Evolutionary conservation across 768 basidiomycete species (phyloP).

Genomic region (Phanerochaete sordida): DNA sequence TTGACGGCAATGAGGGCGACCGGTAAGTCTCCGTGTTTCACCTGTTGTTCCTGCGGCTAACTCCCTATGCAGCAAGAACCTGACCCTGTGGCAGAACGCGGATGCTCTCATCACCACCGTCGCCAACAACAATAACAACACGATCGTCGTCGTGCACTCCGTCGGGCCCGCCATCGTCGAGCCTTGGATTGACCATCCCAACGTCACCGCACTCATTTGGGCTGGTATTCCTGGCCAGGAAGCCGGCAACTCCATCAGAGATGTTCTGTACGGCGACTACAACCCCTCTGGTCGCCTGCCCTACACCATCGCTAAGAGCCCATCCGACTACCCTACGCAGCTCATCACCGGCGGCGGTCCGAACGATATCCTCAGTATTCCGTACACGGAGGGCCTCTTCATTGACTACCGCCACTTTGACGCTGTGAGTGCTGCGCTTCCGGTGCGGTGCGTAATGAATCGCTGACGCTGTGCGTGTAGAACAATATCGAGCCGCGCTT

Average conservation of each 20-base stretch:
- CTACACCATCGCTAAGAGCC: constrained; percentile 49
- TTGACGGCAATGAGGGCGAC: constrained; percentile 78
- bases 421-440: constrained; percentile 20
- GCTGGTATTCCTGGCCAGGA: constrained; percentile 46
- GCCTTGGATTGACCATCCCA: constrained; percentile 48
- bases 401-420: constrained; percentile 38
- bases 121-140: constrained; percentile 63
- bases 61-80: constrained; percentile 47
- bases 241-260: constrained; percentile 46
- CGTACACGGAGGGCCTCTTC: constrained; percentile 36
- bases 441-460: background rate
- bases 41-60: background rate
- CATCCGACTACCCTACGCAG: constrained; percentile 40
- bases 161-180: constrained; percentile 36
- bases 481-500: constrained; percentile 74
- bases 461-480: constrained; percentile 25
- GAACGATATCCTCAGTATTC: constrained; percentile 27
- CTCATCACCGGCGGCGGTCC: constrained; percentile 20
- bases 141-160: constrained; percentile 62
- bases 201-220: constrained; percentile 42
- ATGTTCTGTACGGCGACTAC: constrained; percentile 47
- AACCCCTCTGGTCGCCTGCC: constrained; percentile 51
- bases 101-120: constrained; percentile 70
- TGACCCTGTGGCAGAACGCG: constrained; percentile 73
- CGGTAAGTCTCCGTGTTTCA: constrained; percentile 31